A percentile compares a stretch with the other conserved stretches of the same genome.
Conservation (phyloP, 306 rosid genomes). For the Vachellia collinsii region DNA sequence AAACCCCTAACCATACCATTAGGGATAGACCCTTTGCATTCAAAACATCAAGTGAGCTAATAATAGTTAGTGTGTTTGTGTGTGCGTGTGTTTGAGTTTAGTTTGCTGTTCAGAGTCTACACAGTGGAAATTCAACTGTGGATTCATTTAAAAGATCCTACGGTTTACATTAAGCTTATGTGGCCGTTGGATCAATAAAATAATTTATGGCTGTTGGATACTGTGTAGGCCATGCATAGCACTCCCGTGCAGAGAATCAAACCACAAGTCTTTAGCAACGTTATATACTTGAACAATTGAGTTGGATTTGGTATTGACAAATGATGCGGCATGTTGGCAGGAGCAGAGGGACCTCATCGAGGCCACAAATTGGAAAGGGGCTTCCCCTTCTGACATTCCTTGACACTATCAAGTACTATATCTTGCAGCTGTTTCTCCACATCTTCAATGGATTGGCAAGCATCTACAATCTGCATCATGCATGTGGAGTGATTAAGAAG, state of each 20-base stretch:
- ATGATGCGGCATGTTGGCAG: constrained; percentile 1
- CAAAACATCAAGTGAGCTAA: not conserved
- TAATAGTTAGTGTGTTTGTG: not conserved
- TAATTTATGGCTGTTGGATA: not conserved
- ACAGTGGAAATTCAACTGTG: not conserved
- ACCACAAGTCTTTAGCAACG: not conserved
- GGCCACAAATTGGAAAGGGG: constrained; percentile 70
- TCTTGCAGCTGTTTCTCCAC: constrained; percentile 77
- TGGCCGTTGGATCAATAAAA: not conserved
- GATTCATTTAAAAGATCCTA: not conserved
- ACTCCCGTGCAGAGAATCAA: not conserved
- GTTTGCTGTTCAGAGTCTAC: not conserved
- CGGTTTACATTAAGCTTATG: not conserved
- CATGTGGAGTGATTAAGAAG: not conserved
- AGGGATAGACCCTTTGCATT: not conserved
- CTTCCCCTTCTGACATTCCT: constrained; percentile 61
- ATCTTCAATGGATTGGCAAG: constrained; percentile 70
- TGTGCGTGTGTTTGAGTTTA: not conserved
- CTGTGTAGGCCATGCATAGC: not conserved
- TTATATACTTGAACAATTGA: not conserved
- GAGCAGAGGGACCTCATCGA: constrained; percentile 27
- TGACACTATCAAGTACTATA: constrained; percentile 54
- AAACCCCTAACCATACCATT: not conserved
- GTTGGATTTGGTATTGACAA: not conserved
- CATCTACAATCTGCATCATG: constrained; percentile 73